Evolutionary conservation across 192 early-diverging fungal species (phyloP).

Genomic region (Coemansia sp.): DNA sequence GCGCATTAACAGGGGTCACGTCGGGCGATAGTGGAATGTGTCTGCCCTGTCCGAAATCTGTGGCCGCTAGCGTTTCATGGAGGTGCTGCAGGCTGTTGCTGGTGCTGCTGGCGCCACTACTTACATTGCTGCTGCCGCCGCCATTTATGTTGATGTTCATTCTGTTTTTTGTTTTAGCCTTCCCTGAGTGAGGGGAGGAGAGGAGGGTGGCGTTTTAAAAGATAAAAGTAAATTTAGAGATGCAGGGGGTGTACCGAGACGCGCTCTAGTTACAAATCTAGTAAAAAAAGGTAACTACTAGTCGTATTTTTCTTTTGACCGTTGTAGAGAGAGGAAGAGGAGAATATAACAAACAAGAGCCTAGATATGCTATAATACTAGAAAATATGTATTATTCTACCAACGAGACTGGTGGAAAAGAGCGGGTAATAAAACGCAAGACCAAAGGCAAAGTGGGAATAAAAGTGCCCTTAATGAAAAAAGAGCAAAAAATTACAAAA

Average conservation of each 20-base stretch:
- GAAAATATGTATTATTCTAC: background rate
- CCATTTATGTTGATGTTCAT: conserved; percentile 39
- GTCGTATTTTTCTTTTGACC: background rate
- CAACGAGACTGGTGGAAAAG: background rate
- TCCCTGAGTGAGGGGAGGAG: too few relatives aligned
- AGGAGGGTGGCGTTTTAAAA: too few relatives aligned
- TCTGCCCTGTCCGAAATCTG: conserved; percentile 33
- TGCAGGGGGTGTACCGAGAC: background rate
- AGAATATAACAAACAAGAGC: background rate
- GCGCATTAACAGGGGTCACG: conserved; percentile 22
- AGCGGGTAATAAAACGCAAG: background rate
- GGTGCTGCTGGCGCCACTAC: conserved; percentile 11
- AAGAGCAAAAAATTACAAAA: background rate
- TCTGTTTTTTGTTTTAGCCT: background rate
- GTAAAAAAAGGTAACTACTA: background rate
- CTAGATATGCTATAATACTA: background rate
- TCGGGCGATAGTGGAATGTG: conserved; percentile 49
- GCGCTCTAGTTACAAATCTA: background rate
- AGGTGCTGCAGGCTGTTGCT: conserved; percentile 41
- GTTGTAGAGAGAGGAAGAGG: background rate
- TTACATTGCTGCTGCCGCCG: conserved; percentile 15
- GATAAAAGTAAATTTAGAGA: too few relatives aligned
- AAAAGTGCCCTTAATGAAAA: background rate
- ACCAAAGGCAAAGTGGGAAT: background rate
- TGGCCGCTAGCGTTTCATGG: conserved; percentile 36